Percentiles rank a stretch among this genome's conserved stretches.
Conservation (phyloP, 192 early-diverging fungal species). For the Mortierella alpina region DNA sequence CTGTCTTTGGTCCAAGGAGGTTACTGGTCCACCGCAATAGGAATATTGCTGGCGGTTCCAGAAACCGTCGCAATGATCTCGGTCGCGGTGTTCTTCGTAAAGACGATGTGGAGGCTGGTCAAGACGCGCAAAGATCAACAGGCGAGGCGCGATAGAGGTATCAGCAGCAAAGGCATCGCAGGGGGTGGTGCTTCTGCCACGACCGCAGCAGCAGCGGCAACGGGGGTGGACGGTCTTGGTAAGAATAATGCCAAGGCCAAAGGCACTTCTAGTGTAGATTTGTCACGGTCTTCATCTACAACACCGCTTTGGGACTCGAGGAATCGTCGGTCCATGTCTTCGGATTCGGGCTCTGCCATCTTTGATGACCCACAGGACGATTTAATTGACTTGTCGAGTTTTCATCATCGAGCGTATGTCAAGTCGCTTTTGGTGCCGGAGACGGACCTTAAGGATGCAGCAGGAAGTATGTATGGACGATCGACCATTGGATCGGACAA, state of each 20-base stretch:
- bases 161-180: conserved; percentile 7
- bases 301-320: conserved; percentile 22
- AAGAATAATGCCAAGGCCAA: neutral
- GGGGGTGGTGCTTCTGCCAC: neutral
- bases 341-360: neutral
- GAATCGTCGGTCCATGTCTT: neutral
- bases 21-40: conserved; percentile 36
- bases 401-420: conserved; percentile 37
- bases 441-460: conserved; percentile 24
- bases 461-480: conserved; percentile 47
- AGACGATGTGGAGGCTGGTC: conserved; percentile 32
- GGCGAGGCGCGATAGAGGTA: neutral
- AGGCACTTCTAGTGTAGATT: neutral
- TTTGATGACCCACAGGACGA: conserved; percentile 20
- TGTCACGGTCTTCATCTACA: conserved; percentile 29
- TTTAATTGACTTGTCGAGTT: conserved; percentile 41
- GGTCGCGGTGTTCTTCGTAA: conserved; percentile 34
- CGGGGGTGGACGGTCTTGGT: neutral
- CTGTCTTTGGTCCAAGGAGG: conserved; percentile 32
- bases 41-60: conserved; percentile 40
- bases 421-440: conserved; percentile 29
- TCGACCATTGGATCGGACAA: conserved; percentile 50
- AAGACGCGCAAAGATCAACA: neutral
- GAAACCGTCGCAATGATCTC: conserved; percentile 42
- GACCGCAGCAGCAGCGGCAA: neutral